Evolutionary conservation across 306 rosid species (phyloP), one percentile per base, ranked within the genome.

Genomic region (Rosa persica): DNA sequence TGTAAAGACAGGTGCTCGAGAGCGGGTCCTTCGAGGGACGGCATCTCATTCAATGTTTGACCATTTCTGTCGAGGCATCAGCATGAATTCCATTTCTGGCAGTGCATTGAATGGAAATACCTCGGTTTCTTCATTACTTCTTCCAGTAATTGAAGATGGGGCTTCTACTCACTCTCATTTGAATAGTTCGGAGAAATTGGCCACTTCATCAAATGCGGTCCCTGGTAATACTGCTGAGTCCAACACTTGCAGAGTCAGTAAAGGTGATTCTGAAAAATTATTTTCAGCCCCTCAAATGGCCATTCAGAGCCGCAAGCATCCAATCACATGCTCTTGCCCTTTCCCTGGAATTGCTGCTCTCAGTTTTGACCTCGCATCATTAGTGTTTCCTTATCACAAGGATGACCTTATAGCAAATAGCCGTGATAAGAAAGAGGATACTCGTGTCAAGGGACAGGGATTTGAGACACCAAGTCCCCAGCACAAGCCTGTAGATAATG

Each of bases 1-100:
- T 78, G 86, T 92, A 81, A 92, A 95, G 88, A 87, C 97, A 60
- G 98, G 98, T 76, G 87, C 98, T 54, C 89, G 87, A 10, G 98
- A 95, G 89, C 88, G 97, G 78, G 86, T 95, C 68, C 84, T 92
- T 76, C 97, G 80, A 72, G 98, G 98, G 82, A 84, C 92, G 3
- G 93, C 98, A 80, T 91, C 98, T 70, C 93, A 89, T 83, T 92
- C 98, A 39, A 86, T 93, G 97, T 91, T 95, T 79, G 97, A 92
- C 79, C 88, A 95, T 85, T 95, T 95, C 81, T 95, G 97, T 81
- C 89, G 85, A 87, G 85, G 89, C 76, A 82, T 92, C 77, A 85
- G 93, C 87, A 77, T 84, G 90, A 88, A 78, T 78, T 91, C 98
- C 48, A 38, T 78, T 76, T 89, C 90, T 76, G 97, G 92, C 77